phyloP scores from a whole-genome alignment of 192 early-diverging fungal species.

The Cetraspora pellucida region DNA sequence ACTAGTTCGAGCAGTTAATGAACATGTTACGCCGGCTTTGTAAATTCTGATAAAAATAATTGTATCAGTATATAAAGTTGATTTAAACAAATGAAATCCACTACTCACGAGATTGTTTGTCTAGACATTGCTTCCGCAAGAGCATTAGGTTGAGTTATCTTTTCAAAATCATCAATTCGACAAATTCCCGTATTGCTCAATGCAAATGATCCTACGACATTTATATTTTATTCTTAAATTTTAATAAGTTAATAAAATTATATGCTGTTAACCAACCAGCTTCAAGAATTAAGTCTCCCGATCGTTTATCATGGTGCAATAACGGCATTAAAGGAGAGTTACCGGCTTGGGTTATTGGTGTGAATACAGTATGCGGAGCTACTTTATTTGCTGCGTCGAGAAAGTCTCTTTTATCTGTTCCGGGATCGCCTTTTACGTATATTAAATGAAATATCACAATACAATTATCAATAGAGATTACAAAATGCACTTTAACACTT shows the following conservation, averaged over 20 bases:
- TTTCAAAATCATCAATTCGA: slow-evolving; percentile 92
- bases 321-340: slow-evolving; percentile 71
- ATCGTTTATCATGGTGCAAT: slow-evolving; percentile 73
- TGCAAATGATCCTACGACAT: slow-evolving; percentile 70
- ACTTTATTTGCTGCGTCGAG: slow-evolving; percentile 80
- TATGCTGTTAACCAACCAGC: slow-evolving; percentile 51
- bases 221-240: slow-evolving; percentile 35
- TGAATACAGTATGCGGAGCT: slow-evolving; percentile 79
- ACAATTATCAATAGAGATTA: slow-evolving; percentile 66
- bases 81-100: background rate
- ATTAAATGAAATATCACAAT: background rate
- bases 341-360: slow-evolving; percentile 70
- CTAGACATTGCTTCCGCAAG: slow-evolving; percentile 88
- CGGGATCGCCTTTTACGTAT: slow-evolving; percentile 68
- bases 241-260: slow-evolving; percentile 38
- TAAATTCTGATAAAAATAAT: slow-evolving; percentile 59
- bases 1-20: background rate
- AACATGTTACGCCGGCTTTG: slow-evolving; percentile 77
- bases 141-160: slow-evolving; percentile 80
- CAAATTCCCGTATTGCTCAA: slow-evolving; percentile 89
- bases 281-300: slow-evolving; percentile 77
- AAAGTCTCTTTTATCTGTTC: slow-evolving; percentile 86
- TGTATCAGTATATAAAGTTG: background rate
- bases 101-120: slow-evolving; percentile 61
- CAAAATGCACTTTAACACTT: slow-evolving; percentile 67